phyloP scores from a whole-genome alignment of 2,329 filamentous ascomycete species.

The Penicillium expansum region DNA sequence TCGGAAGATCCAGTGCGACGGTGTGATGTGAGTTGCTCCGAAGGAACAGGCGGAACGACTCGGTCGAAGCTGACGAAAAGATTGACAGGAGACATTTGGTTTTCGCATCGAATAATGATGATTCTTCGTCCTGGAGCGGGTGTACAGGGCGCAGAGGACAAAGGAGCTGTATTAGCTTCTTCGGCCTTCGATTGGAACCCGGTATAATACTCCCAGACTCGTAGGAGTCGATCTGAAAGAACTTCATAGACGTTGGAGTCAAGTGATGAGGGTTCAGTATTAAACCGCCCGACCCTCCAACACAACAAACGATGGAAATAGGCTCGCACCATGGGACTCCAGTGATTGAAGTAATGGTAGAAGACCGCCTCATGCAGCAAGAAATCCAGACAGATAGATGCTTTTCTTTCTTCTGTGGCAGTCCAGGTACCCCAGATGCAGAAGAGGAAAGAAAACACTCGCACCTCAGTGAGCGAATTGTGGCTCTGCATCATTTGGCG shows the following conservation, averaged over 20 bases:
- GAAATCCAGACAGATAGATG: slow-evolving; percentile 69
- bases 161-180: slow-evolving; percentile 52
- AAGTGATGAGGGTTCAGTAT: slow-evolving; percentile 61
- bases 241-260: slow-evolving; percentile 70
- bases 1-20: slow-evolving; percentile 37
- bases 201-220: slow-evolving; percentile 75
- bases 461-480: slow-evolving; percentile 86
- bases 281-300: slow-evolving; percentile 80
- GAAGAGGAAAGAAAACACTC: slow-evolving; percentile 78
- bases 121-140: slow-evolving; percentile 83
- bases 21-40: slow-evolving; percentile 33
- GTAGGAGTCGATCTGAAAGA: slow-evolving; percentile 66
- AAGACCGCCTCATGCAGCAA: slow-evolving; percentile 73
- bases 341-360: slow-evolving; percentile 81
- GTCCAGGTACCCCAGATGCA: slow-evolving; percentile 73
- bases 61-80: slow-evolving; percentile 64
- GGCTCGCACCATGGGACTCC: slow-evolving; percentile 91
- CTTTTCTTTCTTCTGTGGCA: slow-evolving; percentile 64
- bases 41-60: slow-evolving; percentile 45
- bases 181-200: slow-evolving; percentile 69
- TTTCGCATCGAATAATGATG: slow-evolving; percentile 83
- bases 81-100: slow-evolving; percentile 50
- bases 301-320: slow-evolving; percentile 90
- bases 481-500: slow-evolving; percentile 75
- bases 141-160: slow-evolving; percentile 76